Evolutionary conservation across 768 basidiomycete genomes (phyloP), one percentile per base, ranked within the genome.

Genomic region (Mycena belliarum): DNA sequence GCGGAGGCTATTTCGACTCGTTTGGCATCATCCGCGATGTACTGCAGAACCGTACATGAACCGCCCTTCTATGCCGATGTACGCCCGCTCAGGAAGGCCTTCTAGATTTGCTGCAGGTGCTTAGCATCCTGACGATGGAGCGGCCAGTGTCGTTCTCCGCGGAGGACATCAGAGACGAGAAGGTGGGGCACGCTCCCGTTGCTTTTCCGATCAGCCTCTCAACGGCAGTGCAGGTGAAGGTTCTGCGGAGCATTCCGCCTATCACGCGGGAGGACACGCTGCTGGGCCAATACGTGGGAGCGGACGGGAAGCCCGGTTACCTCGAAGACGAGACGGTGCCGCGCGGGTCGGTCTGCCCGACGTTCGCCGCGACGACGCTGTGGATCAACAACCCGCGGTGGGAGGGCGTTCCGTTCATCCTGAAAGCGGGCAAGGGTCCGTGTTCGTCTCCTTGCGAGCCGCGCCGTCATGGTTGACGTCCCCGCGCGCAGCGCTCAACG

Each of bases 1-100:
- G 97, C 63, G 96, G 96, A 20, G 96, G 97, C 24, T 99, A 99
- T 82, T 99, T 99, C 76, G 95, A 99, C 71, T 95, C 97, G 75
- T 99, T 97, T 75, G 97, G 97, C 49, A 98, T 99, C 71, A 95
- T 99, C 72, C 89, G 96, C 68, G 96, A 99, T 73, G 81, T 99
- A 58, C 78, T 95, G 71, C 96, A 99, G 79, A 99, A 99, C 76
- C 96, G 96, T 97, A 73, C 75, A 94, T 83, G 43, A 35, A 38
- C 24, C 38, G 7, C 23, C 35, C 40, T 20, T 58, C 12, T 43
- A 15, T 32, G 33, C 33, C 59, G 47, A 54, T 59, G 63, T 57
- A 52, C 61, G 63, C 52, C 51, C 51, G 51, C 53, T 62, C 7
- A 15, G 65, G 5, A 40, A 42, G 52, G 38, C 37, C 46, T 56